phyloP scores from a whole-genome alignment of 805 yeast genomes.

The Teunomyces kruisii region DNA sequence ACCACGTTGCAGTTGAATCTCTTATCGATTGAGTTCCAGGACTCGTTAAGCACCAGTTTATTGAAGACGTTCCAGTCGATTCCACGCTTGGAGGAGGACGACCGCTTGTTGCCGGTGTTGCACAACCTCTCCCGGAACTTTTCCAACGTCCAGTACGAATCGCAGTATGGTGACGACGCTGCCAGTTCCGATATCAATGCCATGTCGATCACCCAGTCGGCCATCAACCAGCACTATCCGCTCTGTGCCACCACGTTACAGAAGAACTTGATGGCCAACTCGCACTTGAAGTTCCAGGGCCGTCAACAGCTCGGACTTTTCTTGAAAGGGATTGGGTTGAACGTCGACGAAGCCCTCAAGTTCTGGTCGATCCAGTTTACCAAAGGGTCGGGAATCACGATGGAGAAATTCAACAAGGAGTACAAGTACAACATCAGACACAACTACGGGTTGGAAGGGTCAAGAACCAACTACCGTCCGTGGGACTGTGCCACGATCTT shows the following conservation, averaged over 20 bases:
- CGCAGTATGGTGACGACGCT: slow-evolving; percentile 27
- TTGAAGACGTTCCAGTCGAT: slow-evolving; percentile 70
- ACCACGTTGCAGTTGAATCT: slow-evolving; percentile 73
- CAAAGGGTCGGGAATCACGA: slow-evolving; percentile 48
- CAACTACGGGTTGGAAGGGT: slow-evolving; percentile 89
- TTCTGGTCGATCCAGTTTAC: slow-evolving; percentile 83
- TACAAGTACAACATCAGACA: slow-evolving; percentile 88
- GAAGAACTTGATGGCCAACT: slow-evolving; percentile 53
- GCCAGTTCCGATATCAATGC: slow-evolving; percentile 54
- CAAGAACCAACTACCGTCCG: slow-evolving; percentile 80
- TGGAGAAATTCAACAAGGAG: slow-evolving; percentile 82
- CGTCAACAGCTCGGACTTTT: slow-evolving; percentile 85
- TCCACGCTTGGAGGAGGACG: slow-evolving; percentile 89
- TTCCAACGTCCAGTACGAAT: slow-evolving; percentile 50
- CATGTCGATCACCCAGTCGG: slow-evolving; percentile 53
- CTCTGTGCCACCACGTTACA: slow-evolving; percentile 73
- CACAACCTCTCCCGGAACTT: slow-evolving; percentile 66
- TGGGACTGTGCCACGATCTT: slow-evolving; percentile 80
- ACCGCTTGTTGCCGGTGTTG: slow-evolving; percentile 80
- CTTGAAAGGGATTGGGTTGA: slow-evolving; percentile 85
- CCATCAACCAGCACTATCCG: slow-evolving; percentile 69
- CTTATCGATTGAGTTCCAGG: slow-evolving; percentile 66
- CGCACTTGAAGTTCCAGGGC: slow-evolving; percentile 79
- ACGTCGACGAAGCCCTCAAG: slow-evolving; percentile 80
- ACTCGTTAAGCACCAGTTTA: slow-evolving; percentile 50